Percentiles rank a stretch among this genome's conserved stretches.
These are phyloP conservation scores for Prunus mongolica DNA, from an alignment of 306 rosid genomes.

Conservation along the genomic window DNA sequence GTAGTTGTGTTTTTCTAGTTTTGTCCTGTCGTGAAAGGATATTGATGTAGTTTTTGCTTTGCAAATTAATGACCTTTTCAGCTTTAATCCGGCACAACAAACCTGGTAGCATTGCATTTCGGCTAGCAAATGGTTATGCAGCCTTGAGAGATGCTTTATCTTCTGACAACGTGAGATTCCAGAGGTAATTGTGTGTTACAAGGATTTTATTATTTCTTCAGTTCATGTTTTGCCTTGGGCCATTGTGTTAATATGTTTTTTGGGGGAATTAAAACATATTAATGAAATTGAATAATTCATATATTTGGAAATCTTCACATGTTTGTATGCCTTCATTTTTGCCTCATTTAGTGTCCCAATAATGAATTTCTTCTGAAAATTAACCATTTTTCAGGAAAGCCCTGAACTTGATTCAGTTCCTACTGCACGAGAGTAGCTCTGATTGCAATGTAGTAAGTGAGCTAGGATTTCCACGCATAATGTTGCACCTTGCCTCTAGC, in stretches of 20 bases:
- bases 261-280: not conserved
- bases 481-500: constrained; percentile 74
- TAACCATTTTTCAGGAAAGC: constrained; percentile 67
- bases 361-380: not conserved
- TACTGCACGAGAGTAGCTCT: constrained; percentile 60
- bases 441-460: constrained; percentile 57
- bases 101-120: constrained; percentile 67
- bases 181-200: constrained; percentile 53
- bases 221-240: not conserved
- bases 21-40: not conserved
- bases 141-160: constrained; percentile 70
- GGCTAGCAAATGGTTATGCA: constrained; percentile 88
- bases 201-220: not conserved
- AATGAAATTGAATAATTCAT: not conserved
- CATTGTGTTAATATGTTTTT: not conserved
- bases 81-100: constrained; percentile 86
- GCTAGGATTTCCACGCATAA: constrained; percentile 67
- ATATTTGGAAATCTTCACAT: not conserved
- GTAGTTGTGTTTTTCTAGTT: not conserved
- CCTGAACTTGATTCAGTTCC: constrained; percentile 74
- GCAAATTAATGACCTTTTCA: constrained; percentile 27
- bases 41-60: constrained; percentile 22
- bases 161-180: constrained; percentile 80
- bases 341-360: not conserved
- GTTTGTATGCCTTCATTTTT: not conserved